Conservation (phyloP, 768 basidiomycete species). For the Trametes villosa region DNA sequence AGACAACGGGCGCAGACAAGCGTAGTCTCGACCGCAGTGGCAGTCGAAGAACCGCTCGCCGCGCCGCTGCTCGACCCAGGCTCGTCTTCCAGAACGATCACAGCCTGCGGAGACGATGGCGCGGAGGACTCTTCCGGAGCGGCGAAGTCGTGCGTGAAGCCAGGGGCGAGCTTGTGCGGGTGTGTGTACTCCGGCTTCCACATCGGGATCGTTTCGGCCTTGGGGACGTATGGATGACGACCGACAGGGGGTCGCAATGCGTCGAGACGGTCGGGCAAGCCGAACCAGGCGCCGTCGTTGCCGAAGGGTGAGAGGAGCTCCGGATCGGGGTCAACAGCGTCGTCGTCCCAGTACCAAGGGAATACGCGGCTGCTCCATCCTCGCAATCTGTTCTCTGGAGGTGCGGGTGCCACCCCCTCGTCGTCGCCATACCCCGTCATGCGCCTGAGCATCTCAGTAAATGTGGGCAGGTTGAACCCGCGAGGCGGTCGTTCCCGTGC, state of each 20-base stretch:
- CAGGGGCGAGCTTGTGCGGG: constrained; percentile 54
- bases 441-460: constrained; percentile 16
- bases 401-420: background rate
- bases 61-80: constrained; percentile 21
- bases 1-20: constrained; percentile 72
- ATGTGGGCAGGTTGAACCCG: constrained; percentile 11
- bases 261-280: constrained; percentile 6
- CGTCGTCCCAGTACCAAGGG: background rate
- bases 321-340: background rate
- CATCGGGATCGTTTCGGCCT: constrained; percentile 3
- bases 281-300: constrained; percentile 16
- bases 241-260: background rate
- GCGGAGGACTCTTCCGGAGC: constrained; percentile 32
- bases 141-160: constrained; percentile 72
- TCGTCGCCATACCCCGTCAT: constrained; percentile 1
- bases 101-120: constrained; percentile 40
- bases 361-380: background rate
- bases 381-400: background rate
- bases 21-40: constrained; percentile 43
- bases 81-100: constrained; percentile 51
- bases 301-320: constrained; percentile 9
- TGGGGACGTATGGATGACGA: background rate
- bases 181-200: constrained; percentile 54
- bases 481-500: constrained; percentile 14
- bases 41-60: constrained; percentile 30